Conservation (phyloP, 1,284 basidiomycete genomes). For the Wolfiporia cocos region DNA sequence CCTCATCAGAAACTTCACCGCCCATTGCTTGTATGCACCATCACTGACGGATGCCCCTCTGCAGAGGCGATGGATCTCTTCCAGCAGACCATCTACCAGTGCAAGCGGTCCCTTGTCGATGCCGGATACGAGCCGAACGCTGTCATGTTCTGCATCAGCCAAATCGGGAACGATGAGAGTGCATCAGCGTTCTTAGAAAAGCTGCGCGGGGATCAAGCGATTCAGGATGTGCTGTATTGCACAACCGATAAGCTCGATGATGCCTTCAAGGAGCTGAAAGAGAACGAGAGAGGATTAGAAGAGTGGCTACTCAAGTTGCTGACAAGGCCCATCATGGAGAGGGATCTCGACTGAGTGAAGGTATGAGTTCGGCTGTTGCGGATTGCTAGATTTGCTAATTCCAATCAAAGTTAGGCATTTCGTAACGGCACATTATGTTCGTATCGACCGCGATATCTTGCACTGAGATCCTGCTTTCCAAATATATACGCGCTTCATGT, state of each 20-base stretch:
- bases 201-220: slow-evolving; percentile 26
- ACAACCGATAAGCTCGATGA: slow-evolving; percentile 17
- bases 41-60: slow-evolving; percentile 5
- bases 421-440: no score
- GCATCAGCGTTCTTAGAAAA: slow-evolving; percentile 26
- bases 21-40: slow-evolving; percentile 5
- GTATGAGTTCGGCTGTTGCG: no score
- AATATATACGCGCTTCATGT: no score
- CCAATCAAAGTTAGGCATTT: no score
- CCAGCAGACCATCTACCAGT: slow-evolving; percentile 4
- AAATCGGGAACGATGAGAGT: slow-evolving; percentile 4
- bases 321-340: slow-evolving; percentile 3
- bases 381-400: no score
- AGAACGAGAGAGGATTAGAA: slow-evolving; percentile 4
- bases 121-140: slow-evolving; percentile 3
- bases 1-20: background rate
- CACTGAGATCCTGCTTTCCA: no score
- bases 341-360: background rate
- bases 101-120: background rate
- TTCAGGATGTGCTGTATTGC: slow-evolving; percentile 26
- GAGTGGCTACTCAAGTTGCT: slow-evolving; percentile 5
- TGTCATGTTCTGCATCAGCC: slow-evolving; percentile 10
- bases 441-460: no score
- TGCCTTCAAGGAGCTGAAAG: slow-evolving; percentile 3
- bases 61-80: background rate